Evolutionary conservation across 2,329 filamentous ascomycete species (phyloP).

Genomic region (Neonectria punicea): DNA sequence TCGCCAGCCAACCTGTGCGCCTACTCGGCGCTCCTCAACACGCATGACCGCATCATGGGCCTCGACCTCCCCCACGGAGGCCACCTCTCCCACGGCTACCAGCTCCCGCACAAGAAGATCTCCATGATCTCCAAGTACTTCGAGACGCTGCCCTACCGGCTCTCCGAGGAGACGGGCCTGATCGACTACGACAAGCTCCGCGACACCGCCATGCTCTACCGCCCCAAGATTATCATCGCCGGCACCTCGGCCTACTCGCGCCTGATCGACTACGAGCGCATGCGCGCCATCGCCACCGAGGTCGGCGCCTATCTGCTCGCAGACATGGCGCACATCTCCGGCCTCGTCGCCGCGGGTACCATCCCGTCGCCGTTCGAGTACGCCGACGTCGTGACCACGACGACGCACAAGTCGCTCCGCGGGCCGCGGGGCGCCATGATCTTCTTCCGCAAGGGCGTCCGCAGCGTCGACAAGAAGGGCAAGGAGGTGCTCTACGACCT

Average conservation of each 20-base stretch:
- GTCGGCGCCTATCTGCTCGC: slow-evolving; percentile 89
- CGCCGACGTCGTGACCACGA: slow-evolving; percentile 96
- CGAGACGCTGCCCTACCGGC: slow-evolving; percentile 92
- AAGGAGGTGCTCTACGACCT: slow-evolving; percentile 83
- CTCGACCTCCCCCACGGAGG: slow-evolving; percentile 95
- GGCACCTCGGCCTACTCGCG: slow-evolving; percentile 95
- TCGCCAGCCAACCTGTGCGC: slow-evolving; percentile 82
- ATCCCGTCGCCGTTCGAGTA: slow-evolving; percentile 87
- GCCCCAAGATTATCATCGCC: slow-evolving; percentile 92
- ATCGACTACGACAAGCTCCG: slow-evolving; percentile 94
- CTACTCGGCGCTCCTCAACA: slow-evolving; percentile 89
- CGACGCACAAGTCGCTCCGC: slow-evolving; percentile 94
- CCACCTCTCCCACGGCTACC: slow-evolving; percentile 94
- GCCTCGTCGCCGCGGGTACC: slow-evolving; percentile 88
- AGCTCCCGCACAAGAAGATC: slow-evolving; percentile 90
- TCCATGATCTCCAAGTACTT: slow-evolving; percentile 98
- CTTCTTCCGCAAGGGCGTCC: slow-evolving; percentile 93
- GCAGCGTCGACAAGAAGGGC: slow-evolving; percentile 83
- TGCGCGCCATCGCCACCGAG: slow-evolving; percentile 88
- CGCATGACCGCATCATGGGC: slow-evolving; percentile 94
- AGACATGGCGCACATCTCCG: slow-evolving; percentile 97
- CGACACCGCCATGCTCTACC: slow-evolving; percentile 84
- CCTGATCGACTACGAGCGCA: slow-evolving; percentile 89
- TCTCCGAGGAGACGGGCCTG: slow-evolving; percentile 86
- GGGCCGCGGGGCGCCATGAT: slow-evolving; percentile 96